Evolutionary conservation across 495 filamentous ascomycete genomes (phyloP).

Genomic region (Aspergillus biplanus): DNA sequence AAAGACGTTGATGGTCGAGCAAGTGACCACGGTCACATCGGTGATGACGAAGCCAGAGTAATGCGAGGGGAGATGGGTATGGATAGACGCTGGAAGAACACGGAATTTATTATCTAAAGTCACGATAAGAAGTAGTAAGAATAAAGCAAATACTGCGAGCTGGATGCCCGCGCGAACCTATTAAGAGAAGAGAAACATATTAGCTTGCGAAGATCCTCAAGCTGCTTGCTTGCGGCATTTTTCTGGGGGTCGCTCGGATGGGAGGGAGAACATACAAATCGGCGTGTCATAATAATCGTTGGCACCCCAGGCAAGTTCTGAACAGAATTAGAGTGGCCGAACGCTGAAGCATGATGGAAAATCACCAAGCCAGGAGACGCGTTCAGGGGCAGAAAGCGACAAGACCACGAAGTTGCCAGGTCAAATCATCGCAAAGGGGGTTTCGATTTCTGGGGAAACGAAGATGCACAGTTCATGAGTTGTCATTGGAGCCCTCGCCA

Average conservation of each 20-base stretch:
- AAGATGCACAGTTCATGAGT: slow-evolving; percentile 10
- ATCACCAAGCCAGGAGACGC: slow-evolving; percentile 13
- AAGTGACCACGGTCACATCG: slow-evolving; percentile 82
- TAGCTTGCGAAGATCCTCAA: neutral
- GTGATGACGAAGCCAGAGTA: slow-evolving; percentile 82
- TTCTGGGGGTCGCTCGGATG: slow-evolving; percentile 3
- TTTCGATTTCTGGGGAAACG: slow-evolving; percentile 19
- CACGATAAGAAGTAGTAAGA: slow-evolving; percentile 71
- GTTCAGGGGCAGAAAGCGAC: slow-evolving; percentile 29
- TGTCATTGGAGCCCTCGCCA: slow-evolving; percentile 2
- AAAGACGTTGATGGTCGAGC: slow-evolving; percentile 74
- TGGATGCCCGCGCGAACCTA: slow-evolving; percentile 82
- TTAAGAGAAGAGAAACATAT: slow-evolving; percentile 4
- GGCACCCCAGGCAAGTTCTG: slow-evolving; percentile 42
- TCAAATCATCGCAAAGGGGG: slow-evolving; percentile 35
- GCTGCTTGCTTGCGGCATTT: slow-evolving; percentile 1
- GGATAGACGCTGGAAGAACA: slow-evolving; percentile 79
- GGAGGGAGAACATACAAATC: slow-evolving; percentile 39
- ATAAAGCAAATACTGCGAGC: slow-evolving; percentile 65
- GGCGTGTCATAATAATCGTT: slow-evolving; percentile 49
- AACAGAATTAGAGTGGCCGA: slow-evolving; percentile 23
- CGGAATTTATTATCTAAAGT: slow-evolving; percentile 81
- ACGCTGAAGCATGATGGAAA: slow-evolving; percentile 33
- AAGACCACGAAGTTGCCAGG: slow-evolving; percentile 31
- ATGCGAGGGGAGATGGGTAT: slow-evolving; percentile 81